Conservation (phyloP, 257 asterid genomes). For the Lycium ferocissimum region DNA sequence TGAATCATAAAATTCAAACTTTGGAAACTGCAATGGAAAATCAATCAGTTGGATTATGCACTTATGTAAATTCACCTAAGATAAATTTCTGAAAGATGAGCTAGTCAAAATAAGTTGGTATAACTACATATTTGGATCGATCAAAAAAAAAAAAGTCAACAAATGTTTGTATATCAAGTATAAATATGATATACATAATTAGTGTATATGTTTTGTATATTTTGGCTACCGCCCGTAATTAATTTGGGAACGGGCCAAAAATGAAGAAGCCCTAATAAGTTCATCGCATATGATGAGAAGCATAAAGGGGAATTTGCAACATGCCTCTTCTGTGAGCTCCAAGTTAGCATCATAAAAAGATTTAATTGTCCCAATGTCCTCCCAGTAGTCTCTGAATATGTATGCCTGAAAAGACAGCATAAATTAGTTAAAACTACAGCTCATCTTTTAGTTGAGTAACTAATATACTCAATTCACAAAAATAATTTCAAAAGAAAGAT, state of each 20-base stretch:
- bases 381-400: conserved; percentile 96
- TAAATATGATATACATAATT: too few species aligned
- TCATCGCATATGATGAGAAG: conserved; percentile 6
- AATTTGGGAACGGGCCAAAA: background rate
- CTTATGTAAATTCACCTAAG: conserved; percentile 13
- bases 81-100: conserved; percentile 23
- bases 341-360: conserved; percentile 89
- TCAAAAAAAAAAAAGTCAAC: too few species aligned
- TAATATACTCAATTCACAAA: background rate
- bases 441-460: background rate
- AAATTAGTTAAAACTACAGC: background rate
- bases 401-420: conserved; percentile 62
- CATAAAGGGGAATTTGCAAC: background rate
- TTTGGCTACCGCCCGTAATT: too few species aligned
- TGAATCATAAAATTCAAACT: conserved; percentile 88
- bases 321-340: conserved; percentile 85
- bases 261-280: background rate
- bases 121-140: too few species aligned
- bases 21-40: conserved; percentile 61
- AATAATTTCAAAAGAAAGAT: background rate
- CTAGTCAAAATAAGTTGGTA: background rate
- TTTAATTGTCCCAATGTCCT: conserved; percentile 88
- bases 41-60: conserved; percentile 2
- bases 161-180: too few species aligned
- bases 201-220: too few species aligned